Evolutionary conservation across 139 green algal genomes (phyloP).

Genomic region (Ostreobium quekettii): DNA sequence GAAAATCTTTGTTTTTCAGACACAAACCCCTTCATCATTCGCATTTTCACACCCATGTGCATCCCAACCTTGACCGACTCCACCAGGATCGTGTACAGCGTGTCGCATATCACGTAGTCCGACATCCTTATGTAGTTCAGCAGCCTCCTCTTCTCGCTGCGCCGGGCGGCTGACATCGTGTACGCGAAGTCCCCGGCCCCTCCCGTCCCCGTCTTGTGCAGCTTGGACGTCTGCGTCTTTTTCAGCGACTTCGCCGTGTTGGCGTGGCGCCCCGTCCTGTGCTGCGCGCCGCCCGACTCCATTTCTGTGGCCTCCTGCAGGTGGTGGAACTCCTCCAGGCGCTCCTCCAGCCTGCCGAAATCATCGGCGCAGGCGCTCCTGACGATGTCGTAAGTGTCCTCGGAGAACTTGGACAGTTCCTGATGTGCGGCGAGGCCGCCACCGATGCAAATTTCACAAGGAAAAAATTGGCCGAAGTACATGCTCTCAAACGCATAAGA

Average conservation of each 20-base stretch:
- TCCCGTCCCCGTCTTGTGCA: too few species aligned
- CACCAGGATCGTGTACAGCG: constrained; percentile 54
- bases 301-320: not conserved
- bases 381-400: constrained; percentile 35
- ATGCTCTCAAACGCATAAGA: too few species aligned
- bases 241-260: too few species aligned
- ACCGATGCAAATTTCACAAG: too few species aligned
- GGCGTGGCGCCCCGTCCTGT: too few species aligned
- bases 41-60: not conserved
- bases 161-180: constrained; percentile 57
- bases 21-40: too few species aligned
- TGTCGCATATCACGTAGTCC: constrained; percentile 72
- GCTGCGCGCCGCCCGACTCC: not conserved
- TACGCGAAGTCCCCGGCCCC: constrained; percentile 54
- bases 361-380: constrained; percentile 45
- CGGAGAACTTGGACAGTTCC: constrained; percentile 38
- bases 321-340: constrained; percentile 35
- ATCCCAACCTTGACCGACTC: constrained; percentile 34
- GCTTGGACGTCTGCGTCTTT: too few species aligned
- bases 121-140: constrained; percentile 61
- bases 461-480: too few species aligned
- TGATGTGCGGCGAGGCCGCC: not conserved
- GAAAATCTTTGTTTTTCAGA: too few species aligned
- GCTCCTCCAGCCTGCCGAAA: constrained; percentile 48
- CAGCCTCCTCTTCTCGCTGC: constrained; percentile 61